Conservation (phyloP, 2,329 filamentous ascomycete species). For the Epichloe uncinata region DNA sequence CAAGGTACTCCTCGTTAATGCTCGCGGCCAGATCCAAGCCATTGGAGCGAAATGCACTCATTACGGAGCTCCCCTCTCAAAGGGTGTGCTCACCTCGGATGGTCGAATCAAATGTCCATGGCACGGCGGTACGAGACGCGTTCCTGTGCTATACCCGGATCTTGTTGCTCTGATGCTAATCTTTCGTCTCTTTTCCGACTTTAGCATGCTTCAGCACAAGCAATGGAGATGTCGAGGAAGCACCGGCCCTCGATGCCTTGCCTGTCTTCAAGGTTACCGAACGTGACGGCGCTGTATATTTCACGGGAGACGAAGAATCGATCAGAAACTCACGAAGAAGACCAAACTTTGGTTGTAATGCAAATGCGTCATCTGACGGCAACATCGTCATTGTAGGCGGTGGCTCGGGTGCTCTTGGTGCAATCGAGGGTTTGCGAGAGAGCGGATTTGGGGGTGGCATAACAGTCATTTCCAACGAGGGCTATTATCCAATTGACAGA, state of each 20-base stretch:
- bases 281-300: slow-evolving; percentile 71
- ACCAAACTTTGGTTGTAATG: slow-evolving; percentile 58
- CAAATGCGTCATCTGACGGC: slow-evolving; percentile 24
- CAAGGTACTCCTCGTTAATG: slow-evolving; percentile 77
- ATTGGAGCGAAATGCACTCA: slow-evolving; percentile 77
- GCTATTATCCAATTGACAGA: slow-evolving; percentile 78
- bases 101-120: slow-evolving; percentile 87
- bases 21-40: slow-evolving; percentile 63
- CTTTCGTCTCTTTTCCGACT: not conserved
- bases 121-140: slow-evolving; percentile 64
- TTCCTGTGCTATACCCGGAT: not conserved
- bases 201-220: slow-evolving; percentile 81
- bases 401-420: slow-evolving; percentile 71
- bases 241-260: slow-evolving; percentile 78
- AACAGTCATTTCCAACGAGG: slow-evolving; percentile 73
- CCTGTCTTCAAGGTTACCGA: slow-evolving; percentile 69
- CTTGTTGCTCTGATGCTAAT: slow-evolving; percentile 1
- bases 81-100: slow-evolving; percentile 69
- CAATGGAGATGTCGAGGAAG: slow-evolving; percentile 90
- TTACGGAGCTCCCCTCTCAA: slow-evolving; percentile 80
- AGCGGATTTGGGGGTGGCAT: slow-evolving; percentile 69
- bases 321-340: slow-evolving; percentile 66
- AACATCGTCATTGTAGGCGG: slow-evolving; percentile 79
- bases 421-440: slow-evolving; percentile 69
- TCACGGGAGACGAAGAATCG: slow-evolving; percentile 63